Percentiles rank a stretch among this genome's conserved stretches.
phyloP scores from a whole-genome alignment of 805 yeast genomes.

The Saccharomycopsis oosterbeekiorum region DNA sequence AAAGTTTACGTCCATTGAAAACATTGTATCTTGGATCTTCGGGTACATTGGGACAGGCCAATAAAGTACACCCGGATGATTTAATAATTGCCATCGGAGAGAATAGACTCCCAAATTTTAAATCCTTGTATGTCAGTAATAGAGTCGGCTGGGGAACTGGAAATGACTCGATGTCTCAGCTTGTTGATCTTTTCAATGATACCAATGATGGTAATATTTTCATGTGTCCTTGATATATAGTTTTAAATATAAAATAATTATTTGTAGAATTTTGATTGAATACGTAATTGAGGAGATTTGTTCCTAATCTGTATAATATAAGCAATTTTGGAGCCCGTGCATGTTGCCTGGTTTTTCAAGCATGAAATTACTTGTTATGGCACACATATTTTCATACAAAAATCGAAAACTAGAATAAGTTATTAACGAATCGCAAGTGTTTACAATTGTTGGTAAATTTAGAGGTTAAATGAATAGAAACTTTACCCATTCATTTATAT shows the following conservation, averaged over 20 bases:
- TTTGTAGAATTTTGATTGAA: neutral
- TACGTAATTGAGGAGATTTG: neutral
- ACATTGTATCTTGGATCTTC: slow-evolving; percentile 69
- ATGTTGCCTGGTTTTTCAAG: neutral
- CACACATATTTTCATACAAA: neutral
- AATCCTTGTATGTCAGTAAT: slow-evolving; percentile 55
- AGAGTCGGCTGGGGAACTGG: slow-evolving; percentile 77
- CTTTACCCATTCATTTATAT: no score
- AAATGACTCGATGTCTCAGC: slow-evolving; percentile 9
- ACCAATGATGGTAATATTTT: slow-evolving; percentile 8
- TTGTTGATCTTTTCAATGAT: slow-evolving; percentile 11
- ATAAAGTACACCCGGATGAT: slow-evolving; percentile 81
- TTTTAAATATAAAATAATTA: neutral
- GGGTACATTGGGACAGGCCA: slow-evolving; percentile 77
- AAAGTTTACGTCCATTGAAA: slow-evolving; percentile 38
- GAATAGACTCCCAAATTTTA: slow-evolving; percentile 59
- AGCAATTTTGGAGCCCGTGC: neutral
- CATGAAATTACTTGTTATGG: neutral
- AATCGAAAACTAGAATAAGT: neutral
- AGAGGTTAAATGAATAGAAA: neutral
- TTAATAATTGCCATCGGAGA: slow-evolving; percentile 77
- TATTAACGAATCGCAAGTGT: neutral
- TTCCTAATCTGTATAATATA: neutral
- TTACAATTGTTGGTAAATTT: neutral
- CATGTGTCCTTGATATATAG: slow-evolving; percentile 13